Conservation (phyloP, 106 monocot genomes). For the Phalaenopsis aphrodite region DNA sequence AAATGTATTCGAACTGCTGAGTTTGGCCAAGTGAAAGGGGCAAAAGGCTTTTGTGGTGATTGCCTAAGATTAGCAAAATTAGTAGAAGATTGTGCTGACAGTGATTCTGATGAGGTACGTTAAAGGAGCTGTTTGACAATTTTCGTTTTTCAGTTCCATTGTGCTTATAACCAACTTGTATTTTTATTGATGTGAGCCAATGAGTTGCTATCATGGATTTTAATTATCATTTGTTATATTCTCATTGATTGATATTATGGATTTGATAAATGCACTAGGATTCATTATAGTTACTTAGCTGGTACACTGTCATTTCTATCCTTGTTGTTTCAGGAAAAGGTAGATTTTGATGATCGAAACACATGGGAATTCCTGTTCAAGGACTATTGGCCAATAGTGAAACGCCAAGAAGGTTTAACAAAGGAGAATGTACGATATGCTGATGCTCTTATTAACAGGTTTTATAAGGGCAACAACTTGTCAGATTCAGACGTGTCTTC, state of each 20-base stretch:
- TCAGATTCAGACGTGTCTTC: constrained; percentile 19
- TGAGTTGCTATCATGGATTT: neutral
- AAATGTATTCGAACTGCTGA: constrained; percentile 25
- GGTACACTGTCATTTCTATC: too few relatives aligned
- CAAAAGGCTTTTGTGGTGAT: constrained; percentile 40
- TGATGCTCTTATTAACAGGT: constrained; percentile 24
- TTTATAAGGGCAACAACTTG: constrained; percentile 10
- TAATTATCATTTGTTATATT: neutral
- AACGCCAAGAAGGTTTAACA: constrained; percentile 43
- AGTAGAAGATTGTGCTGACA: constrained; percentile 38
- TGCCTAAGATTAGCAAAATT: constrained; percentile 38
- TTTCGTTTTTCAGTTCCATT: neutral
- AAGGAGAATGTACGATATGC: constrained; percentile 40
- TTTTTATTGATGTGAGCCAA: neutral
- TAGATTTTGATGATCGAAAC: constrained; percentile 50
- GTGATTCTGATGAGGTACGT: constrained; percentile 36
- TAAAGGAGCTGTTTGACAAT: neutral
- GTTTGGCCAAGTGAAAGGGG: constrained; percentile 30
- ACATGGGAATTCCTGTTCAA: constrained; percentile 53
- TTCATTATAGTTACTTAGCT: neutral
- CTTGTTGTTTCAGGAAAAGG: constrained; percentile 34
- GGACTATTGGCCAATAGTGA: constrained; percentile 71
- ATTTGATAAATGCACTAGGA: neutral
- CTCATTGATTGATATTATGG: neutral
- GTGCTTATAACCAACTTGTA: neutral